phyloP scores from a whole-genome alignment of 2,329 filamentous ascomycete genomes.

The Fusarium nygamai region DNA sequence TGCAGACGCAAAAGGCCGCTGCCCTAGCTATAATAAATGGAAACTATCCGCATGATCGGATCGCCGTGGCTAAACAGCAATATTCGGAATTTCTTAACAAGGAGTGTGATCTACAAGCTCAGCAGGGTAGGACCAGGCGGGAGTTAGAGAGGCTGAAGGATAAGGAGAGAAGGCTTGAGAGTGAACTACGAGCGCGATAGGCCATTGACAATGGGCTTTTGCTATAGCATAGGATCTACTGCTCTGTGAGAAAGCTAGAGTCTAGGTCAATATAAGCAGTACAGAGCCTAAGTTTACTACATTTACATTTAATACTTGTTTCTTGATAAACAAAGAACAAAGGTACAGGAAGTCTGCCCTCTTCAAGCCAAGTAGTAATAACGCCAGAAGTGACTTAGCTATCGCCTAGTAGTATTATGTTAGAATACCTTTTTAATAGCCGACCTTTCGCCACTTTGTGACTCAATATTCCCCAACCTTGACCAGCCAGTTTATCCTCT shows the following conservation, averaged over 20 bases:
- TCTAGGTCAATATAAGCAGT: accelerated
- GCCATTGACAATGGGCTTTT: background rate
- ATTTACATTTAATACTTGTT: background rate
- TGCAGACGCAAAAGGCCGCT: background rate
- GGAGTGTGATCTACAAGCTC: background rate
- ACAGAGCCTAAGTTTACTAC: accelerated
- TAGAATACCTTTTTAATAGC: accelerated
- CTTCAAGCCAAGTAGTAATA: too few relatives aligned
- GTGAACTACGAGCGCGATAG: accelerated
- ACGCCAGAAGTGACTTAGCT: accelerated
- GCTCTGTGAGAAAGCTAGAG: accelerated
- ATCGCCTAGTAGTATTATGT: background rate
- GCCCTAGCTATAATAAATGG: background rate
- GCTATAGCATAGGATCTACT: background rate
- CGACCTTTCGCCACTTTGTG: background rate
- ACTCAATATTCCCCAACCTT: background rate
- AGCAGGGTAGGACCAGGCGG: background rate
- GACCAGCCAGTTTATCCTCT: background rate
- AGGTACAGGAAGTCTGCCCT: accelerated
- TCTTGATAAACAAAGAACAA: background rate
- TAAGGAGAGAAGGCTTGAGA: background rate
- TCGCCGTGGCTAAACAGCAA: background rate
- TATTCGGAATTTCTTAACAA: background rate
- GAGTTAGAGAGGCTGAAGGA: background rate
- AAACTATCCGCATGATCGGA: background rate